Evolutionary conservation across 352 stramenopile species (phyloP), one percentile per base, ranked within the genome.

Genomic region (Phytopythium delawarense): DNA sequence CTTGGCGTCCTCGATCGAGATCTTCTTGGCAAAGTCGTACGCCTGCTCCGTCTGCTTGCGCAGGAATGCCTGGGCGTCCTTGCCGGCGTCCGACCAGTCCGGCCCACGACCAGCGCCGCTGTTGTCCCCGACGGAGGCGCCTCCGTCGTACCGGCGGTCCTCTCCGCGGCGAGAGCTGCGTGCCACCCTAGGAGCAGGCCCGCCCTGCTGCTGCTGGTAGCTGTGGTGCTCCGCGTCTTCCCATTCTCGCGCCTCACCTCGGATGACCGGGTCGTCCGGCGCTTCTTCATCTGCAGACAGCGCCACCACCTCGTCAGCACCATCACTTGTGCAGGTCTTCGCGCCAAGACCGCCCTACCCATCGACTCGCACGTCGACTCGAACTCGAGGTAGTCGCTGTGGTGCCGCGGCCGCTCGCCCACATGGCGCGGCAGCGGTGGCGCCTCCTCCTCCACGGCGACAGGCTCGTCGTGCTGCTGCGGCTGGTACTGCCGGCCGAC

Each of bases 1-100:
- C 63, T 92, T 93, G 4, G 83, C 84, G 64, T 95, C 86, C 62
- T 95, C 86, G 50, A 92, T 88, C 7, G 75, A 87, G n/a, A 95
- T 88, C 59, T 92, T 93, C 66, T 95, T 95, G 7, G 86, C 86
- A 70, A 95, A 93, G 56, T 92, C 86, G 64, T 92, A 91, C 23
- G 84, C 86, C 63, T 91, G 82, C 57, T 92, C 86, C 25, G 78
- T 95, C 57, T 93, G 86, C 60, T 95, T 95, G 30, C 83, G 79
- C 37, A 95, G 62, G 62, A 84, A 93, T 21, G 76, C 67, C 42
- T 85, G 79, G 40, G 77, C 73, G 42, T 85, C 77, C 57, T 84
- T 88, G 28, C 70, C 75, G 25, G 70, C 70, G 9, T 74, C 80
- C 2, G 51, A 34, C 69, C 70, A 79, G 57, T 77, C 68, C 34